These are phyloP conservation scores for Ceratobasidium sp. DNA, from an alignment of 1,284 basidiomycete species.

Conservation along the genomic window DNA sequence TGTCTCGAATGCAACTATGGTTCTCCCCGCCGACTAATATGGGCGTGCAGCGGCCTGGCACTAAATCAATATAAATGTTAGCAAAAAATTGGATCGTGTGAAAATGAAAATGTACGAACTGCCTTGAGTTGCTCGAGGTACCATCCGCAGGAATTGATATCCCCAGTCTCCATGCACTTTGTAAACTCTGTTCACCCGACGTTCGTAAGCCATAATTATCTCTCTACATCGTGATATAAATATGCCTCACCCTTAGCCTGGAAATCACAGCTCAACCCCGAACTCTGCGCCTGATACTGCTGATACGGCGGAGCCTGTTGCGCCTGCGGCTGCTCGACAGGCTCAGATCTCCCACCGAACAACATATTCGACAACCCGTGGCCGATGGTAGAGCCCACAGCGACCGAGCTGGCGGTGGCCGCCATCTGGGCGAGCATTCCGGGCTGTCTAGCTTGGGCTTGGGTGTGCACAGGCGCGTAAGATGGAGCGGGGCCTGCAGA, in stretches of 20 bases:
- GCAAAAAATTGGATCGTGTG: conserved; percentile 1
- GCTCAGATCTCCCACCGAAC: conserved; percentile 74
- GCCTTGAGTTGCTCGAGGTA: conserved; percentile 87
- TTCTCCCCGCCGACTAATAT: conserved; percentile 60
- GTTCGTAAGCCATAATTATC: background rate
- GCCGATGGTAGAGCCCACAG: conserved; percentile 84
- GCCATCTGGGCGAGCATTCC: conserved; percentile 87
- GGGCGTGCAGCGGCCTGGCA: conserved; percentile 82
- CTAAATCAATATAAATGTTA: conserved; percentile 57
- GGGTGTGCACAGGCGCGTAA: conserved; percentile 22
- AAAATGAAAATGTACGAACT: conserved; percentile 62
- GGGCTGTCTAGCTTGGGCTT: conserved; percentile 57
- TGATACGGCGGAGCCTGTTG: conserved; percentile 61
- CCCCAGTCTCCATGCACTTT: conserved; percentile 81
- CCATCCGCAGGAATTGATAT: conserved; percentile 81
- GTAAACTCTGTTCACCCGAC: conserved; percentile 71
- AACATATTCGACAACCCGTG: conserved; percentile 88
- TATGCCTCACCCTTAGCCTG: conserved; percentile 78
- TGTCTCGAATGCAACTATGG: background rate
- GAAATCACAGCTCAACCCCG: conserved; percentile 69
- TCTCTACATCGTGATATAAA: conserved; percentile 20
- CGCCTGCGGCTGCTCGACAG: conserved; percentile 58
- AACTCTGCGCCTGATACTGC: conserved; percentile 52
- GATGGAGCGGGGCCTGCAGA: conserved; percentile 42
- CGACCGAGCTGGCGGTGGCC: conserved; percentile 89